Percentiles rank a stretch among this genome's conserved stretches.
These are phyloP conservation scores for Monilinia fructicola DNA, from an alignment of 2,329 filamentous ascomycete species.

Conservation along the genomic window DNA sequence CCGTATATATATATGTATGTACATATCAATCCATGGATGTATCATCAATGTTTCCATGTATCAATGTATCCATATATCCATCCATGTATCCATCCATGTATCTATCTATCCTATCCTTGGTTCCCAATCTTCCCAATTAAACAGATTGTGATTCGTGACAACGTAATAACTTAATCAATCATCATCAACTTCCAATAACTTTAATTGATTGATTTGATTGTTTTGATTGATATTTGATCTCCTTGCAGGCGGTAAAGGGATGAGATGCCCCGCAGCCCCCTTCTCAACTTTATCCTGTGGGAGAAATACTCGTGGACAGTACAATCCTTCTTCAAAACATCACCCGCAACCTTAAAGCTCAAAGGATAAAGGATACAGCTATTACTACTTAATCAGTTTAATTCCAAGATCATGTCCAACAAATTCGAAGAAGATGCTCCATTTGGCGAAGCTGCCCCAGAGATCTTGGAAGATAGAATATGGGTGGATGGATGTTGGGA, in stretches of 20 bases:
- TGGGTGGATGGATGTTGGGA: conserved; percentile 99
- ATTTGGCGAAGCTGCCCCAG: conserved; percentile 37
- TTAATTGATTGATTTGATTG: not conserved
- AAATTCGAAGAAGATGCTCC: conserved; percentile 32
- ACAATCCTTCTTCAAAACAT: no score
- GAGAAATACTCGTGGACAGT: no score
- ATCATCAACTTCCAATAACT: no score
- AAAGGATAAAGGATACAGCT: no score
- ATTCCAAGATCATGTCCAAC: conserved; percentile 23
- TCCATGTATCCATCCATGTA: no score
- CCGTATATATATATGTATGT: no score
- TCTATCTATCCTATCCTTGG: no score
- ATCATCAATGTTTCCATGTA: no score
- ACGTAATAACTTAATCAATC: not conserved
- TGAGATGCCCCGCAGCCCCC: conserved; percentile 1
- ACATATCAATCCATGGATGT: no score
- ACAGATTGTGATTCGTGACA: not conserved
- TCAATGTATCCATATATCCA: no score
- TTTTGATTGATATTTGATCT: conserved; percentile 5
- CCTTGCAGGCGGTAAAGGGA: conserved; percentile 9
- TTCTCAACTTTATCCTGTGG: not conserved
- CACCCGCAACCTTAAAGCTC: no score
- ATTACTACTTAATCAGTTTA: not conserved
- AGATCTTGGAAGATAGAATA: conserved; percentile 64
- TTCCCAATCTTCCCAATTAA: not conserved